A percentile compares a stretch with the other conserved stretches of the same genome.
Evolutionary conservation across 1,284 basidiomycete genomes (phyloP).

Genomic region (Cronartium quercuum): DNA sequence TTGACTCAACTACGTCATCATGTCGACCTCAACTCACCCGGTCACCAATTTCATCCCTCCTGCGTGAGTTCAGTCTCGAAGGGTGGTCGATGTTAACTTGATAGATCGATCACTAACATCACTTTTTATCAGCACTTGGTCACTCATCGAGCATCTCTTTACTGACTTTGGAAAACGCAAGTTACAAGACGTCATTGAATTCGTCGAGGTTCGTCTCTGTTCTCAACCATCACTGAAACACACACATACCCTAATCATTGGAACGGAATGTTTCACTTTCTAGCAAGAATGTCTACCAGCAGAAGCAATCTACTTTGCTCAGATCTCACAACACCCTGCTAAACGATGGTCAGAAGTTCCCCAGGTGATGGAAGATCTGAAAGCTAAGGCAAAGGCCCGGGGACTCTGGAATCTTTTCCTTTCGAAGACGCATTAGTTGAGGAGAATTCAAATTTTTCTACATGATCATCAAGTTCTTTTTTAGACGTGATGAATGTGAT

Average conservation of each 20-base stretch:
- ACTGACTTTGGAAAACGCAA: constrained; percentile 78
- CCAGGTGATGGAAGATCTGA: constrained; percentile 74
- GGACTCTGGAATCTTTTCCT: constrained; percentile 98
- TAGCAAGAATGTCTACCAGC: constrained; percentile 84
- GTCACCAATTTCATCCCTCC: constrained; percentile 35
- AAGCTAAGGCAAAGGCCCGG: constrained; percentile 73
- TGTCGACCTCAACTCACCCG: constrained; percentile 16
- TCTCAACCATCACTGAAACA: neutral
- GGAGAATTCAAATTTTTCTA: neutral
- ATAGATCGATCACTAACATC: no score
- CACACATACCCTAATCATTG: neutral
- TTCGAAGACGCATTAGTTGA: constrained; percentile 82
- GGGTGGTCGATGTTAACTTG: neutral
- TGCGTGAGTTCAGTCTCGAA: neutral
- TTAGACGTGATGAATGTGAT: neutral
- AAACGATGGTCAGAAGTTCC: constrained; percentile 79
- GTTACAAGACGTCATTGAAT: constrained; percentile 72
- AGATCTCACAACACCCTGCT: constrained; percentile 69
- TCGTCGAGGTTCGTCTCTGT: constrained; percentile 64
- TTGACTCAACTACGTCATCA: constrained; percentile 3
- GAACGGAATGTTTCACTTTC: no score
- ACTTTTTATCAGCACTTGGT: constrained; percentile 37
- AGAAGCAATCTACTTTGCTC: constrained; percentile 67
- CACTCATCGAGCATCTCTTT: constrained; percentile 60
- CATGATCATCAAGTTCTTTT: neutral